A percentile compares a stretch with the other conserved stretches of the same genome.
Conservation (phyloP, 1,284 basidiomycete genomes). For the Ustilago curta region DNA sequence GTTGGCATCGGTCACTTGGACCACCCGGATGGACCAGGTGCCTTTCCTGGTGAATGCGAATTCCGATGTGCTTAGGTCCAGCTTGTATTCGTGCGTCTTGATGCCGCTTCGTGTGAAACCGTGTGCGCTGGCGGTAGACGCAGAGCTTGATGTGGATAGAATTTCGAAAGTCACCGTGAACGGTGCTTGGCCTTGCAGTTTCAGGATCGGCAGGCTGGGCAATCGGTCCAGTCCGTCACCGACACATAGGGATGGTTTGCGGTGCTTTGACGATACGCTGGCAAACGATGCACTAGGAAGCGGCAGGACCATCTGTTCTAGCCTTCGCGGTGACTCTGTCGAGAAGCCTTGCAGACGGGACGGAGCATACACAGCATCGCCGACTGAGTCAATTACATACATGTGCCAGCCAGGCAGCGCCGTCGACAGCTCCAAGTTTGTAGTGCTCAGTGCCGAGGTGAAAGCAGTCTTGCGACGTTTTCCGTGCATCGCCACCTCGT, state of each 20-base stretch:
- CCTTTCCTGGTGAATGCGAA: constrained; percentile 82
- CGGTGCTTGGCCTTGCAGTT: constrained; percentile 79
- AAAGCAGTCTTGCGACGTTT: constrained; percentile 72
- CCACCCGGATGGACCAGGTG: constrained; percentile 73
- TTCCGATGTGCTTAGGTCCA: constrained; percentile 81
- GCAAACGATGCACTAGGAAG: constrained; percentile 51
- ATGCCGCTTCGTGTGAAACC: constrained; percentile 74
- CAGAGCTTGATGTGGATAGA: constrained; percentile 62
- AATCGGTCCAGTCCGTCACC: constrained; percentile 55
- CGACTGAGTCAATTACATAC: constrained; percentile 88
- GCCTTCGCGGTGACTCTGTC: constrained; percentile 70
- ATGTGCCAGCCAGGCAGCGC: constrained; percentile 82
- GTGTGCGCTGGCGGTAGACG: constrained; percentile 68
- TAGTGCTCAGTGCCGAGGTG: constrained; percentile 84
- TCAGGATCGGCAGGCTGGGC: constrained; percentile 70
- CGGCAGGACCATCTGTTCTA: constrained; percentile 61
- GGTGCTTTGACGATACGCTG: constrained; percentile 8
- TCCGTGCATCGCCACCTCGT: constrained; percentile 53
- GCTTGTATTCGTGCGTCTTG: constrained; percentile 79
- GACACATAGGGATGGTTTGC: constrained; percentile 78
- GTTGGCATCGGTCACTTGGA: constrained; percentile 57
- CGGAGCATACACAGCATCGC: constrained; percentile 78
- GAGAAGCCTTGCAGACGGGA: constrained; percentile 73
- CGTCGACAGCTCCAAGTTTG: constrained; percentile 86
- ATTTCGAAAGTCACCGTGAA: constrained; percentile 84